Evolutionary conservation across 306 rosid genomes (phyloP).

Genomic region (Neltuma alba): DNA sequence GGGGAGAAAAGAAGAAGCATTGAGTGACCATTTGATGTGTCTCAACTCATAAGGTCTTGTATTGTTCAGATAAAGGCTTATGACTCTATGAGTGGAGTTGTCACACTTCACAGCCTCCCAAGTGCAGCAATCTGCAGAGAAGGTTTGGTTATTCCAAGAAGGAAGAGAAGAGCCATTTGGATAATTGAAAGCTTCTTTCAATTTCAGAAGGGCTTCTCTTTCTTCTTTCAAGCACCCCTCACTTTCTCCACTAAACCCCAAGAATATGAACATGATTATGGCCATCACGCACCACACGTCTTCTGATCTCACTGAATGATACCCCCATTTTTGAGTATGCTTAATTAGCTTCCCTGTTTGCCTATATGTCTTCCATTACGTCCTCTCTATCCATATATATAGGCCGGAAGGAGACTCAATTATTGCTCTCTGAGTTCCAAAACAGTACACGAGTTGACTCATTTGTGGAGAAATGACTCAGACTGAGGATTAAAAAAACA

Average conservation of each 20-base stretch:
- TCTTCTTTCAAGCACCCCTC: constrained; percentile 3
- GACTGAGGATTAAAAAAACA: too few relatives aligned
- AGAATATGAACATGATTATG: too few relatives aligned
- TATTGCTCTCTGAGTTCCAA: too few relatives aligned
- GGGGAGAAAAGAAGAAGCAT: constrained; percentile 13
- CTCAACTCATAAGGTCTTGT: neutral
- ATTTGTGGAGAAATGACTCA: too few relatives aligned
- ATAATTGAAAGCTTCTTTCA: constrained; percentile 19
- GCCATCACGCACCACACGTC: too few relatives aligned
- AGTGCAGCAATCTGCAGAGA: neutral
- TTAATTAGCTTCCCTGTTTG: neutral
- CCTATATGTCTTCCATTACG: neutral
- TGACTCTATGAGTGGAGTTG: constrained; percentile 5
- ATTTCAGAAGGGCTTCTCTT: constrained; percentile 3
- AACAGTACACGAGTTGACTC: too few relatives aligned
- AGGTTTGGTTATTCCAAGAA: neutral
- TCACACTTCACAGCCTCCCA: constrained; percentile 15
- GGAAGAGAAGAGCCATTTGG: constrained; percentile 20
- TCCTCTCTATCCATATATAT: neutral
- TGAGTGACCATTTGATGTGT: constrained; percentile 1
- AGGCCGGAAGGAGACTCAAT: too few relatives aligned
- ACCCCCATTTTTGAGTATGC: neutral
- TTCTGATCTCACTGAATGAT: neutral
- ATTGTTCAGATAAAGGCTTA: neutral
- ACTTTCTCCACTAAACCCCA: too few relatives aligned